Percentiles rank a stretch among this genome's conserved stretches.
phyloP scores from a whole-genome alignment of 768 basidiomycete genomes.

The Hygrocybe punicea region DNA sequence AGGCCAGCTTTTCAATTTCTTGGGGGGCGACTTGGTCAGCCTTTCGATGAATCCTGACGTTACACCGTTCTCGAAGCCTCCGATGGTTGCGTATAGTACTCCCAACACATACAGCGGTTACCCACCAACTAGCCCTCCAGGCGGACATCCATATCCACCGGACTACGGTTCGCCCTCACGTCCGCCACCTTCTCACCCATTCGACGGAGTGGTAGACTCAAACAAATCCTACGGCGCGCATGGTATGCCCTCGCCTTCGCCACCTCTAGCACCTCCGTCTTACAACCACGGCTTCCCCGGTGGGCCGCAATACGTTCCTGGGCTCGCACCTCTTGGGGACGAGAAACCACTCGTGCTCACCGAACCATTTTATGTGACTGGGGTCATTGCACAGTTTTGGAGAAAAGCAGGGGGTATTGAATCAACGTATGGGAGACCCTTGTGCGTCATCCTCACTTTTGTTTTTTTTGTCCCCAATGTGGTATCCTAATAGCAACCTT shows the following conservation, averaged over 20 bases:
- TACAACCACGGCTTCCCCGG: background rate
- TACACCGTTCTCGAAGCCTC: background rate
- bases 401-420: background rate
- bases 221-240: no score
- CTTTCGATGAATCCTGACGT: background rate
- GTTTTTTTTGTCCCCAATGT: background rate
- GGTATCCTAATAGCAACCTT: no score
- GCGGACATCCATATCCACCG: background rate
- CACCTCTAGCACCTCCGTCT: background rate
- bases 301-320: constrained; percentile 1
- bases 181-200: background rate
- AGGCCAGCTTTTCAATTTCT: constrained; percentile 1
- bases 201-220: background rate
- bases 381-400: constrained; percentile 1
- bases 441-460: constrained; percentile 3
- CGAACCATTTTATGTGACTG: constrained; percentile 3
- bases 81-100: background rate
- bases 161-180: background rate
- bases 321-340: background rate
- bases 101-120: background rate
- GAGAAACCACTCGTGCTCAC: background rate
- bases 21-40: background rate
- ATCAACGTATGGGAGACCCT: constrained; percentile 4
- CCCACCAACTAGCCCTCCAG: background rate
- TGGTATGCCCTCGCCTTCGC: no score